Base-by-base conservation (phyloP, 257 asterid species). In the Solanum pimpinellifolium region DNA sequence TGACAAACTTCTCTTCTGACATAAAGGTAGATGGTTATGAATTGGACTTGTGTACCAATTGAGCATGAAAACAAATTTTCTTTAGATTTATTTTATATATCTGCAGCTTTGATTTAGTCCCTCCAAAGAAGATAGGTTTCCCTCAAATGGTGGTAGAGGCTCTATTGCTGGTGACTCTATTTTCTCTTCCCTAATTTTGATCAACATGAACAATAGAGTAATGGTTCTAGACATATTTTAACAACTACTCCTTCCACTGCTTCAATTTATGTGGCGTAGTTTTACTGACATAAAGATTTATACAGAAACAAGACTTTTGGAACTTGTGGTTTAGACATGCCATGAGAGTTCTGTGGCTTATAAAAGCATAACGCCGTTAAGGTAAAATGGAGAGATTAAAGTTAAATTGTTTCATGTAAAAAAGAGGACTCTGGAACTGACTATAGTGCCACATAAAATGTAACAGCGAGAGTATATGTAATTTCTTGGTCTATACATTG, bases 1-100 rank as follows among this genome's bases (percentile, higher is more conserved):
- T 95, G 88, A 91, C 99, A 81, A 97, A 97, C 91, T 97, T 97
- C 94, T 97, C 99, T 68, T 93, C 98, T 47, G 99, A 97, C 89
- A 93, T 97, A 47, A 97, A 97, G 99, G 99, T 97, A 93, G 87
- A 88, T 68, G 83, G 87, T 77, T 83, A 65, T 65, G 62, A 68
- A 44, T 89, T 47, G 85, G 70, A 39, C 44, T 73, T 70, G 68
- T 20, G 66, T 78, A 78, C 4, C 84, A 80, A 46, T 78, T 10
- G 9, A 80, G 84, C 66, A 9, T 46, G 68, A 73, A 9, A 23
- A 16, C 25, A 25, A 20, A 35, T 73, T 73, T 41, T 73, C 9
- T 73, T 10, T 35, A 10, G 6, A 33, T 72, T 42, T 13, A n/a
- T 44, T 46, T 16, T 46, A 15, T 4, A 14, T 9, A 47, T 27